These are phyloP conservation scores for Myotisia sp. DNA, from an alignment of 2,329 filamentous ascomycete genomes.

Conservation along the genomic window DNA sequence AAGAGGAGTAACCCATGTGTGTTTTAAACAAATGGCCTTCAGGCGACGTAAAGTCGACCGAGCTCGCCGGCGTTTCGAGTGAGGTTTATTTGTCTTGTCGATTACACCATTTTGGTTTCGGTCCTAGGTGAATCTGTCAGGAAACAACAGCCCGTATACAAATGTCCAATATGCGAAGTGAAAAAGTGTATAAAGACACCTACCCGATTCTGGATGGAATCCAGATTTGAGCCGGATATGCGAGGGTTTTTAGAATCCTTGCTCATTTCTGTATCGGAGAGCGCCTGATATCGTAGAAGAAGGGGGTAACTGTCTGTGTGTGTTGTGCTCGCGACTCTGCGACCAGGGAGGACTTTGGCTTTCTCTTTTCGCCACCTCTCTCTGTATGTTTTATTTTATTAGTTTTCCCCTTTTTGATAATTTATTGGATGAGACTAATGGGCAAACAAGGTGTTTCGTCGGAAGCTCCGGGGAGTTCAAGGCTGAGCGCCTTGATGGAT, in stretches of 20 bases:
- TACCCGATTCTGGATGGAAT: conserved; percentile 3
- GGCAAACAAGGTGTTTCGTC: too few relatives aligned
- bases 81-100: conserved; percentile 19
- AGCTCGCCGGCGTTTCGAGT: conserved; percentile 31
- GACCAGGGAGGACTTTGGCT: too few relatives aligned
- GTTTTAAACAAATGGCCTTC: conserved; percentile 30
- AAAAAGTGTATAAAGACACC: not conserved
- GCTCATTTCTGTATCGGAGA: too few relatives aligned
- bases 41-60: conserved; percentile 31
- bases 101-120: conserved; percentile 2
- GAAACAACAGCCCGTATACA: not conserved
- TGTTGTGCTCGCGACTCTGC: too few relatives aligned
- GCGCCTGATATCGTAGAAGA: too few relatives aligned
- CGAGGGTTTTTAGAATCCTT: conserved; percentile 2
- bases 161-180: not conserved
- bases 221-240: not conserved
- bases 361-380: too few relatives aligned
- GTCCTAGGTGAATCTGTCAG: not conserved
- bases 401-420: too few relatives aligned
- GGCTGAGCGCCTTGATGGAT: too few relatives aligned
- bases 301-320: too few relatives aligned
- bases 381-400: too few relatives aligned
- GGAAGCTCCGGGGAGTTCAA: too few relatives aligned
- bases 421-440: too few relatives aligned
- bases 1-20: conserved; percentile 55